These are phyloP conservation scores for Strobilomyces dryophilus DNA, from an alignment of 768 basidiomycete genomes.

Conservation along the genomic window DNA sequence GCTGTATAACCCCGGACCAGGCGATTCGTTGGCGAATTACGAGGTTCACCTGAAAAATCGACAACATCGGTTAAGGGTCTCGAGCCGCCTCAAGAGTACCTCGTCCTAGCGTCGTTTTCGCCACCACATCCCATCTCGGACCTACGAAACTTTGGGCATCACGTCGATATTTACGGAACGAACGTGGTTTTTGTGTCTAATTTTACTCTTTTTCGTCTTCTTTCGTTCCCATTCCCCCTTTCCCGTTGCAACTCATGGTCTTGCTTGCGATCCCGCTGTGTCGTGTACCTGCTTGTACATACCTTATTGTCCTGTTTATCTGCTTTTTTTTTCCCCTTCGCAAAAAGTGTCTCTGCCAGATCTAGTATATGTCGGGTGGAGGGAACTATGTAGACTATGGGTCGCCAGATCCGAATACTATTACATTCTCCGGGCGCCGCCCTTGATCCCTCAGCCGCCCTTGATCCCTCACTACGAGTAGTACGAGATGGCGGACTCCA, in stretches of 20 bases:
- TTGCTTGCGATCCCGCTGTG: conserved; percentile 22
- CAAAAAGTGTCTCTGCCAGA: not conserved
- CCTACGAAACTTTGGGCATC: conserved; percentile 7
- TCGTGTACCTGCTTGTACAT: conserved; percentile 32
- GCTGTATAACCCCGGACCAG: conserved; percentile 90
- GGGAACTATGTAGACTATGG: conserved; percentile 7
- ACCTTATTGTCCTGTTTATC: conserved; percentile 36
- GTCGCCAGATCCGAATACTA: not conserved
- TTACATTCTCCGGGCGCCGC: not conserved
- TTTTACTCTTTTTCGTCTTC: not conserved
- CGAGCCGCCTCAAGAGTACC: conserved; percentile 40
- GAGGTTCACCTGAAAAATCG: conserved; percentile 90
- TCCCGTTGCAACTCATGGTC: conserved; percentile 15
- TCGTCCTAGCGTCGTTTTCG: conserved; percentile 18
- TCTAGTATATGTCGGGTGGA: not conserved
- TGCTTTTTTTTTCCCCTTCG: not conserved
- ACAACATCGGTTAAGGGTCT: conserved; percentile 71
- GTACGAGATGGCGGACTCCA: too few relatives aligned
- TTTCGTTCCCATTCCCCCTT: not conserved
- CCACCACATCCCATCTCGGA: conserved; percentile 9
- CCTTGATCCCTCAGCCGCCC: too few relatives aligned
- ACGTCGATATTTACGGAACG: conserved; percentile 13
- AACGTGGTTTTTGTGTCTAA: conserved; percentile 6
- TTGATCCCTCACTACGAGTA: too few relatives aligned
- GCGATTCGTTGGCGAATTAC: conserved; percentile 83